Evolutionary conservation across 139 green algal species (phyloP), one percentile per base, ranked within the genome.

Genomic region (Bryopsis sp.): DNA sequence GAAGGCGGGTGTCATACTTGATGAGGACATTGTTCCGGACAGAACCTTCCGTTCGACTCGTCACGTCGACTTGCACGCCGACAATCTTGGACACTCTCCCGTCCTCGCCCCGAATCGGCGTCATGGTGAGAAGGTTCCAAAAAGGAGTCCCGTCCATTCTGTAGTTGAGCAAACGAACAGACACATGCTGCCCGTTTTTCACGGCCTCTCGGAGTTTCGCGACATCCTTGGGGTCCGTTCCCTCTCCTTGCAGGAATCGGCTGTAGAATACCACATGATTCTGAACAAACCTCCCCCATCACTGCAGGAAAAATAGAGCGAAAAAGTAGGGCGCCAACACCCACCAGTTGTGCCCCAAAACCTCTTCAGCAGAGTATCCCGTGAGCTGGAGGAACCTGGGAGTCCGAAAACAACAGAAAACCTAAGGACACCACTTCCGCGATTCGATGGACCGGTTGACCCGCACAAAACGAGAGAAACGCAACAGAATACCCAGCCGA

Each of bases 191-290:
- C 83, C 85, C 26, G 1, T 79, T 75, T 33, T 81, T 83, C 47
- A 97, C 82, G 11, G 85, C 76, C 1, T 86, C 73, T 4, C 89
- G 80, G 33, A 98, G 80, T 61, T 89, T 88, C 2, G 78, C 72
- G 26, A 97, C 81, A 64, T 92, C 83, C 71, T 91, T 89, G 2
- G 82, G 86, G 77, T 97, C 88, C 22, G 93, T 98, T 35, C 86
- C 92, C 74, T 95, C 84, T 3, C 93, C 92, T 71, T 98, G 93
- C n/a, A 98, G 76, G 81, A 98, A 99, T 34, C 94, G 91, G 76
- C 89, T 94, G 82, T 74, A 77, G 32, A 28, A 5, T 8, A 54
- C n/a, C n/a, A n/a, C n/a, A n/a, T n/a, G n/a, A n/a, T n/a, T n/a
- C n/a, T n/a, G n/a, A n/a, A n/a, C n/a, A n/a, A n/a, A n/a, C n/a